These are phyloP conservation scores for Bondarzewia mesenterica DNA, from an alignment of 1,284 basidiomycete genomes.

Conservation along the genomic window DNA sequence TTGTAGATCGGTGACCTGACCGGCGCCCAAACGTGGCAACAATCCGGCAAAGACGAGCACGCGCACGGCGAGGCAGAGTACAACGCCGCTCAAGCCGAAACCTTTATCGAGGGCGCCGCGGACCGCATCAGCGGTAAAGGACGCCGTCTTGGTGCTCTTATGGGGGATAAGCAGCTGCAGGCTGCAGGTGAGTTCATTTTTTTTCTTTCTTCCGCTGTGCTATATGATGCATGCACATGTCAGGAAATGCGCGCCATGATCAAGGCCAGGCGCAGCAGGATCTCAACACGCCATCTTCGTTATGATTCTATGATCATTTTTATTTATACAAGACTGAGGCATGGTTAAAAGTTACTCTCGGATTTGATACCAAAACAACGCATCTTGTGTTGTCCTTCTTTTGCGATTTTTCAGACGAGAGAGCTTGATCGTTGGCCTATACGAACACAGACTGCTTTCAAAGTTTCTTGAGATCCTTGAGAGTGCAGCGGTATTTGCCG, in stretches of 20 bases:
- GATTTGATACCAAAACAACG: too few relatives aligned
- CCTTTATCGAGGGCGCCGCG: slow-evolving; percentile 46
- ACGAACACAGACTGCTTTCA: too few relatives aligned
- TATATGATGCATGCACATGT: neutral
- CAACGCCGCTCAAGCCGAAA: slow-evolving; percentile 46
- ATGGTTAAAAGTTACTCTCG: too few relatives aligned
- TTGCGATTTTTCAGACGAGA: too few relatives aligned
- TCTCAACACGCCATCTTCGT: slow-evolving; percentile 19
- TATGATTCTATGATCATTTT: too few relatives aligned
- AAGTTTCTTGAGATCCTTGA: too few relatives aligned
- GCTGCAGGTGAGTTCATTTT: slow-evolving; percentile 32
- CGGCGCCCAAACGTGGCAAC: slow-evolving; percentile 11
- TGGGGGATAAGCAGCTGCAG: slow-evolving; percentile 59
- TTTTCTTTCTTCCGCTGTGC: neutral
- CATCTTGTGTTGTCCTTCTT: too few relatives aligned
- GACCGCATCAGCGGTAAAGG: slow-evolving; percentile 61
- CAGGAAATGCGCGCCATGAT: slow-evolving; percentile 28
- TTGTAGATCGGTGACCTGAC: slow-evolving; percentile 12
- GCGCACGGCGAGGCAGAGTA: slow-evolving; percentile 55
- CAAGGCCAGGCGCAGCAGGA: slow-evolving; percentile 32
- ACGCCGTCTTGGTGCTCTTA: slow-evolving; percentile 56
- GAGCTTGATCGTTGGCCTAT: too few relatives aligned
- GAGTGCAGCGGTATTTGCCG: too few relatives aligned
- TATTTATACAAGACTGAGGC: too few relatives aligned
- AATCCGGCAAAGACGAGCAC: slow-evolving; percentile 61